These are phyloP conservation scores for Protea cynaroides DNA, from an alignment of 164 flowering plant genomes.

Conservation along the genomic window DNA sequence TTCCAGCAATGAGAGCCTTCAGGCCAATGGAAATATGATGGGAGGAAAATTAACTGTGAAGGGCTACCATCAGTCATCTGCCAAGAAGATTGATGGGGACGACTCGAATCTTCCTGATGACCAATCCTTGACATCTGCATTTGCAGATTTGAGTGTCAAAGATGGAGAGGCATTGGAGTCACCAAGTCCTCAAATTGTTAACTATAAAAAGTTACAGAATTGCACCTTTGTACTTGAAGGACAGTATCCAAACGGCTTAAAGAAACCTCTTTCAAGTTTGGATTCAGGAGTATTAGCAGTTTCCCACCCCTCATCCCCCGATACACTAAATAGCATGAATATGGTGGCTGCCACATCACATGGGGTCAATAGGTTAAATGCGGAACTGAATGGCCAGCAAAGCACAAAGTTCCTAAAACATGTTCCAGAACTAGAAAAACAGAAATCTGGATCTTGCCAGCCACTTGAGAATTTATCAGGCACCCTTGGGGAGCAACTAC, in stretches of 20 bases:
- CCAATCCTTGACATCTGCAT: constrained; percentile 31
- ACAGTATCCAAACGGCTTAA: constrained; percentile 8
- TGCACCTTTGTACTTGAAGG: constrained; percentile 8
- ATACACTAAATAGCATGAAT: constrained; percentile 2
- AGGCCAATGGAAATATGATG: constrained; percentile 11
- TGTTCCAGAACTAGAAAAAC: constrained; percentile 12
- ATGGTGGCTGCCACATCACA: background rate
- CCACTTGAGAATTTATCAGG: constrained; percentile 11
- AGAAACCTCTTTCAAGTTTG: constrained; percentile 10
- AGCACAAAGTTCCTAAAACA: constrained; percentile 5
- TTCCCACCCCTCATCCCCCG: constrained; percentile 12
- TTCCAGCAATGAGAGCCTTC: constrained; percentile 10
- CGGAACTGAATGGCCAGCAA: constrained; percentile 8
- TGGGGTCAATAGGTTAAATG: constrained; percentile 10
- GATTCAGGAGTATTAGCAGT: background rate
- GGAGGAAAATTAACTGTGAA: constrained; percentile 4
- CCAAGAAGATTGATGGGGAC: constrained; percentile 13
- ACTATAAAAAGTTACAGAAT: constrained; percentile 9
- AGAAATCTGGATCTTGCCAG: constrained; percentile 11
- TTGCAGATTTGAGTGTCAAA: constrained; percentile 20
- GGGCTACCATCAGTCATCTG: constrained; percentile 12
- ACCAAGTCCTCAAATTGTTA: constrained; percentile 9
- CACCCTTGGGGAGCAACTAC: background rate
- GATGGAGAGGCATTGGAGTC: constrained; percentile 10
- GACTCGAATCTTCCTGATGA: constrained; percentile 22